phyloP scores from a whole-genome alignment of 2,329 filamentous ascomycete genomes.

The Fusarium nygamai region DNA sequence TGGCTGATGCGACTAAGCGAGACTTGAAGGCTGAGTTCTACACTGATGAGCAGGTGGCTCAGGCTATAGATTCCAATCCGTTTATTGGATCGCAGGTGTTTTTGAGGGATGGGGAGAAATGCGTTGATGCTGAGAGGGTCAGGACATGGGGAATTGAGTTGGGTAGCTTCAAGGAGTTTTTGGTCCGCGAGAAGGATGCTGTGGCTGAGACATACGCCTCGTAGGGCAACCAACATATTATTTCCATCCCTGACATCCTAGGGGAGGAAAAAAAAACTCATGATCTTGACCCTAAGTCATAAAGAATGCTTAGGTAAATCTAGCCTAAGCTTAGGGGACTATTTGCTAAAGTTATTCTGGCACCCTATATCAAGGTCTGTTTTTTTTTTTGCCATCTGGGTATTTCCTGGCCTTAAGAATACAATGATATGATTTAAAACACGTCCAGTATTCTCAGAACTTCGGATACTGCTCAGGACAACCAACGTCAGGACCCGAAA shows the following conservation, averaged over 20 bases:
- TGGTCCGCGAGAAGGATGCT: not conserved
- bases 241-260: rapidly evolving
- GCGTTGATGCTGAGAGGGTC: not conserved
- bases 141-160: not conserved
- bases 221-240: not conserved
- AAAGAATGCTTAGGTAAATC: rapidly evolving
- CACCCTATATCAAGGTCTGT: not conserved
- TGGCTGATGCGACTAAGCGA: not conserved
- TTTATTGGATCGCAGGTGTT: not conserved
- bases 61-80: rapidly evolving
- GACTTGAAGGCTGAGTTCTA: not conserved
- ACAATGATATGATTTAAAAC: rapidly evolving
- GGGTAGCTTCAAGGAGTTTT: not conserved
- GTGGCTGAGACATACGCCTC: not conserved
- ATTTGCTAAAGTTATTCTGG: rapidly evolving
- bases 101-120: not conserved
- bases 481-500: rapidly evolving
- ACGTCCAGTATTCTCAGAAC: no score
- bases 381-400: no score
- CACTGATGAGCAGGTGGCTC: not conserved
- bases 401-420: no score
- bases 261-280: not conserved
- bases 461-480: not conserved
- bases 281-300: no score
- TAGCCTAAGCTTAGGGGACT: not conserved